These are phyloP conservation scores for Acaromyces ingoldii DNA, from an alignment of 1,284 basidiomycete genomes.

Conservation along the genomic window DNA sequence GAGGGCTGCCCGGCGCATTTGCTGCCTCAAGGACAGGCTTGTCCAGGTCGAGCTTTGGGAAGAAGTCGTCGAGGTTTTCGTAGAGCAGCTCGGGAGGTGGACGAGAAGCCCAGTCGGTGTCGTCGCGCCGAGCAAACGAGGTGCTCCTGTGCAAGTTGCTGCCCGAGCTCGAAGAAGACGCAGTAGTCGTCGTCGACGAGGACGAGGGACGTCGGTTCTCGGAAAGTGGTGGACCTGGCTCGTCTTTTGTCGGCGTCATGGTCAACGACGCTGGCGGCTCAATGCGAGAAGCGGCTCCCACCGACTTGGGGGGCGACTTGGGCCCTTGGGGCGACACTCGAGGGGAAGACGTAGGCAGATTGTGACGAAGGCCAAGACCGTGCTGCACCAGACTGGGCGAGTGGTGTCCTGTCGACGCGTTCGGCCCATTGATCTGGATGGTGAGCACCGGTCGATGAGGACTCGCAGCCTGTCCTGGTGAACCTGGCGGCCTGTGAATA, in stretches of 20 bases:
- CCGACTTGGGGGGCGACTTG: not conserved
- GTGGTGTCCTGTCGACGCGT: too few relatives aligned
- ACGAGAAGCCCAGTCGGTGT: constrained; percentile 60
- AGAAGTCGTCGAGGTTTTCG: constrained; percentile 87
- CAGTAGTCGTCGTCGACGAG: not conserved
- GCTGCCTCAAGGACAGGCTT: constrained; percentile 82
- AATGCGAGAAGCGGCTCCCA: not conserved
- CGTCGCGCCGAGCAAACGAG: constrained; percentile 35
- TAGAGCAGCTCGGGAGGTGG: constrained; percentile 91
- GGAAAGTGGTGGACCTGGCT: too few relatives aligned
- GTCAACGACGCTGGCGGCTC: not conserved
- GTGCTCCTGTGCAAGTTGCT: constrained; percentile 21
- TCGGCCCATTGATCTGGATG: constrained; percentile 37
- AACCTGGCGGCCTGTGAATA: too few relatives aligned
- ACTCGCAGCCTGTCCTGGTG: constrained; percentile 1
- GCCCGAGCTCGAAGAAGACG: not conserved
- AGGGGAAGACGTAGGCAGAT: too few relatives aligned
- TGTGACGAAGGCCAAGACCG: too few relatives aligned
- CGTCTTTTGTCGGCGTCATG: constrained; percentile 3
- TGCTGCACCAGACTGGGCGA: not conserved
- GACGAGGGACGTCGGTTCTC: too few relatives aligned
- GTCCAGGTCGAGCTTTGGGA: constrained; percentile 93
- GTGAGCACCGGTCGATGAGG: constrained; percentile 36
- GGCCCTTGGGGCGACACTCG: too few relatives aligned
- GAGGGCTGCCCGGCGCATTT: constrained; percentile 66